phyloP scores from a whole-genome alignment of 768 basidiomycete genomes.

The Leucocoprinus birnbaumii region DNA sequence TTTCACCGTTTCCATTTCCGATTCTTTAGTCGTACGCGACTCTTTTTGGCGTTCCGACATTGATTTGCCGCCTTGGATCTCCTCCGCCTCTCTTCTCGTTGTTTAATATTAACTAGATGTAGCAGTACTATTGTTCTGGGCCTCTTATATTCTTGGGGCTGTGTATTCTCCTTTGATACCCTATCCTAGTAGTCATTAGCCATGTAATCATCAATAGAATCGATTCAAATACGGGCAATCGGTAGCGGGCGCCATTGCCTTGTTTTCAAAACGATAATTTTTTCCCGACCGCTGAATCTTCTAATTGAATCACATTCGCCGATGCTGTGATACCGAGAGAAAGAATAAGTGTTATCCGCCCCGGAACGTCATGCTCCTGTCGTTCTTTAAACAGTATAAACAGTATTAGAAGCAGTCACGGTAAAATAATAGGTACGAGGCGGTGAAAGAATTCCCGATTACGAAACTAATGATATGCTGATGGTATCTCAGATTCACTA shows the following conservation, averaged over 20 bases:
- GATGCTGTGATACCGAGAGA: not conserved
- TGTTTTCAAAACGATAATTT: too few species aligned
- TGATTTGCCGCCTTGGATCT: not conserved
- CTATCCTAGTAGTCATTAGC: not conserved
- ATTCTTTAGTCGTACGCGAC: not conserved
- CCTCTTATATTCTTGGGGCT: not conserved
- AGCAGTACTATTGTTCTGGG: not conserved
- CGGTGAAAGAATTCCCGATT: not conserved
- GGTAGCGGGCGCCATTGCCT: conserved; percentile 4
- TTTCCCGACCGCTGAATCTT: not conserved
- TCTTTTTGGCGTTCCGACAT: not conserved
- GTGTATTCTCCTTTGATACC: conserved; percentile 7
- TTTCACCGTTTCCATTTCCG: not conserved
- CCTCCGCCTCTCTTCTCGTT: not conserved
- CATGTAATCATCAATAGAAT: not conserved
- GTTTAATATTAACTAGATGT: not conserved
- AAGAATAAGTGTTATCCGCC: not conserved
- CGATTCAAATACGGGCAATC: not conserved
- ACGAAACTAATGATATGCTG: not conserved
- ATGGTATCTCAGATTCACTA: too few species aligned
- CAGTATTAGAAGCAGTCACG: not conserved
- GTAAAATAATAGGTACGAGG: not conserved
- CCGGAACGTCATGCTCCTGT: too few species aligned
- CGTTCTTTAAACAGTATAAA: not conserved
- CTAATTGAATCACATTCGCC: not conserved